These are phyloP conservation scores for Fusarium transvaalense DNA, from an alignment of 2,329 filamentous ascomycete species.

Conservation along the genomic window DNA sequence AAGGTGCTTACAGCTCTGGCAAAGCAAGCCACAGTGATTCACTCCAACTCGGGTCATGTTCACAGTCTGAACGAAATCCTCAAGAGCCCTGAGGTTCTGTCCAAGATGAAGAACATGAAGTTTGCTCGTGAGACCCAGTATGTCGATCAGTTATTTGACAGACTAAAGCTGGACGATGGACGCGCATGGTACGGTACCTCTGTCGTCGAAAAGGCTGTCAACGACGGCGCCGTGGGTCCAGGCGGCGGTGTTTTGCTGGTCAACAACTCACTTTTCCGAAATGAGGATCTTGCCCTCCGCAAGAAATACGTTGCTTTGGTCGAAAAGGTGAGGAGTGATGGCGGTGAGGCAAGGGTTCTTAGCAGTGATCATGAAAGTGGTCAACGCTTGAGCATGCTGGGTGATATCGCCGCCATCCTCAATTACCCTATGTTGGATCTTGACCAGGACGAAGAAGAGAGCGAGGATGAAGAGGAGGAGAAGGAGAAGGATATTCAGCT, in stretches of 20 bases:
- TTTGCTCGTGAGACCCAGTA: slow-evolving; percentile 85
- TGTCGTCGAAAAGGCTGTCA: slow-evolving; percentile 85
- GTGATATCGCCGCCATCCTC: slow-evolving; percentile 88
- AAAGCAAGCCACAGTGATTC: slow-evolving; percentile 78
- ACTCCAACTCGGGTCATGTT: slow-evolving; percentile 86
- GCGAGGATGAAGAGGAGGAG: slow-evolving; percentile 51
- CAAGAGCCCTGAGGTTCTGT: slow-evolving; percentile 80
- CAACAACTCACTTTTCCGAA: slow-evolving; percentile 88
- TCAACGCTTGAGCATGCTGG: slow-evolving; percentile 82
- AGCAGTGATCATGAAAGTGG: slow-evolving; percentile 97
- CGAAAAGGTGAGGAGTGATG: slow-evolving; percentile 86
- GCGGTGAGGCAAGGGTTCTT: slow-evolving; percentile 88
- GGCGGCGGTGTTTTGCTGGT: slow-evolving; percentile 83
- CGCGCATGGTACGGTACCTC: slow-evolving; percentile 90
- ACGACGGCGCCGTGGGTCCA: slow-evolving; percentile 87
- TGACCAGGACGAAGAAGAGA: slow-evolving; percentile 73
- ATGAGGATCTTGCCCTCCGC: slow-evolving; percentile 79
- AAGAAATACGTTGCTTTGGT: slow-evolving; percentile 87
- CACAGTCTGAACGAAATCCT: slow-evolving; percentile 91
- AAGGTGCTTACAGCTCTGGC: slow-evolving; percentile 75
- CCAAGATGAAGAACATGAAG: slow-evolving; percentile 85
- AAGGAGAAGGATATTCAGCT: slow-evolving; percentile 30
- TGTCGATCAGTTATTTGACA: slow-evolving; percentile 85
- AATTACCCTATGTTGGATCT: slow-evolving; percentile 89
- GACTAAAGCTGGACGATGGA: slow-evolving; percentile 86